A percentile compares a stretch with the other conserved stretches of the same genome.
These are phyloP conservation scores for Setaria viridis DNA, from an alignment of 202 grass and related monocot genomes.

Conservation along the genomic window DNA sequence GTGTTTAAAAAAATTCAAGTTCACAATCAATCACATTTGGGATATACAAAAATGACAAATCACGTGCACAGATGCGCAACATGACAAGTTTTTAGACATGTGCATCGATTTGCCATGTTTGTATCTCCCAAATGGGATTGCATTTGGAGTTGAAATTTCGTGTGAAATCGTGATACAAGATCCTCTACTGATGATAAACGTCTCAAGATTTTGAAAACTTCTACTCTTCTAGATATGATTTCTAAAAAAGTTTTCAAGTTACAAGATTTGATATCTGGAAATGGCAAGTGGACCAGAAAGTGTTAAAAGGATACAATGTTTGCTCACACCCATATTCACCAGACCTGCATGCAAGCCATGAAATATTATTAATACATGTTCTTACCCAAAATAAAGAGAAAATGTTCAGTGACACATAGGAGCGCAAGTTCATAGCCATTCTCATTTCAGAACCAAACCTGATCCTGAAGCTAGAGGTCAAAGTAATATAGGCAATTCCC, in stretches of 20 bases:
- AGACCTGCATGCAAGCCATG: conserved; percentile 1
- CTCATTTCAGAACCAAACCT: conserved; percentile 14
- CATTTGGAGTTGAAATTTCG: background rate
- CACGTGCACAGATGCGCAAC: background rate
- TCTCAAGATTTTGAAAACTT: background rate
- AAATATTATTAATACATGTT: conserved; percentile 3
- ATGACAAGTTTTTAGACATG: background rate
- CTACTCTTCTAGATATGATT: background rate
- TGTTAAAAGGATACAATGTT: background rate
- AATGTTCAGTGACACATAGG: background rate
- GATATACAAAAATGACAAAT: background rate
- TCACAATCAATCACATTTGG: background rate
- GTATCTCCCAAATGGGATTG: background rate
- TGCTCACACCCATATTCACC: background rate
- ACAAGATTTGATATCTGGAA: background rate
- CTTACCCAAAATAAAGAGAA: background rate
- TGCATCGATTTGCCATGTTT: background rate
- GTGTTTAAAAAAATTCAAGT: background rate
- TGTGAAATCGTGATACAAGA: background rate
- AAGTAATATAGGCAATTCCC: background rate
- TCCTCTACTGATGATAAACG: background rate
- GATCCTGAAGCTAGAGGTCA: background rate
- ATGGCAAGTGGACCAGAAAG: background rate
- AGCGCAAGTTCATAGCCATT: background rate
- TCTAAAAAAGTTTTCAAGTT: background rate